Conservation (phyloP, 75 land plant species). For the Pinus taeda region DNA sequence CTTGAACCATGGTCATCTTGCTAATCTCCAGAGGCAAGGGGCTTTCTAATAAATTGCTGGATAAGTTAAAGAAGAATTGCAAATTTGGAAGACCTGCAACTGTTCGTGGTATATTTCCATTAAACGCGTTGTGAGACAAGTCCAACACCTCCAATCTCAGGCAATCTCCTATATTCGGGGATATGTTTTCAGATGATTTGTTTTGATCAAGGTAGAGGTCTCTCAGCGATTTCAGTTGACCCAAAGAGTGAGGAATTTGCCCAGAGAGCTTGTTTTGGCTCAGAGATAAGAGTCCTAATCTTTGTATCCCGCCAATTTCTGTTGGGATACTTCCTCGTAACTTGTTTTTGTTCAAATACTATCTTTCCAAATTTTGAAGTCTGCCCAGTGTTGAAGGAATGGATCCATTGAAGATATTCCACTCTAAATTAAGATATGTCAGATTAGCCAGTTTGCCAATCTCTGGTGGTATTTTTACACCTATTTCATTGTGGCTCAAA, state of each 20-base stretch:
- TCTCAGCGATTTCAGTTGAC: slow-evolving; percentile 4
- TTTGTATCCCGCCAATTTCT: slow-evolving; percentile 25
- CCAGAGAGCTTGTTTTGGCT: slow-evolving; percentile 49
- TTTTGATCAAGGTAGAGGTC: slow-evolving; percentile 66
- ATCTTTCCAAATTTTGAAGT: slow-evolving; percentile 16
- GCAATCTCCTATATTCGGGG: slow-evolving; percentile 37
- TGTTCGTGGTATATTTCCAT: slow-evolving; percentile 47
- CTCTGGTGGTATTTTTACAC: slow-evolving; percentile 31
- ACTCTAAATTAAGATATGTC: slow-evolving; percentile 8
- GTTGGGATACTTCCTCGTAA: slow-evolving; percentile 40
- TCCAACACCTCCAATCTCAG: slow-evolving; percentile 34
- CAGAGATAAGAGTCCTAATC: slow-evolving; percentile 43
- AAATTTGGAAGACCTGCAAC: slow-evolving; percentile 1
- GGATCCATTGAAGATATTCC: slow-evolving; percentile 26
- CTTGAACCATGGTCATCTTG: background rate
- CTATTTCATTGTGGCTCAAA: slow-evolving; percentile 17
- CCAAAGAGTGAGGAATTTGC: slow-evolving; percentile 38
- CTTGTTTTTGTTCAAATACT: slow-evolving; percentile 19
- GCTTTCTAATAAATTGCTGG: background rate
- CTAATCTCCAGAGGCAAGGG: background rate
- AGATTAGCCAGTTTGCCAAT: slow-evolving; percentile 25
- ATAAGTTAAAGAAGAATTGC: background rate
- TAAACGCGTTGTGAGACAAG: slow-evolving; percentile 59
- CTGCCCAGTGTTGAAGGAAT: slow-evolving; percentile 40
- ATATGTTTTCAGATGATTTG: slow-evolving; percentile 51